These are phyloP conservation scores for Termitomyces sp. DNA, from an alignment of 768 basidiomycete genomes.

Conservation along the genomic window DNA sequence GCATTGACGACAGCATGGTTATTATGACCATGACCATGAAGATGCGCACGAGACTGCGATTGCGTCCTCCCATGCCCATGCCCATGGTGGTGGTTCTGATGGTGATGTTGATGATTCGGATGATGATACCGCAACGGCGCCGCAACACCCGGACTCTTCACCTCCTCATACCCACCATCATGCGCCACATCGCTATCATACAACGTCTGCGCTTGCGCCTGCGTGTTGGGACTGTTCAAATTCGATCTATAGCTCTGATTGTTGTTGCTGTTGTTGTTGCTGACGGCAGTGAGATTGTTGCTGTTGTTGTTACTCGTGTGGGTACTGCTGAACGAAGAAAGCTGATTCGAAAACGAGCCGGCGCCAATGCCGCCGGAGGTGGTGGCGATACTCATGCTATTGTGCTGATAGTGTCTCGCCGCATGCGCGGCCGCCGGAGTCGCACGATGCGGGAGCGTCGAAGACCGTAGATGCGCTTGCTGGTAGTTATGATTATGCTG, in stretches of 20 bases:
- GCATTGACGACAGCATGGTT: neutral
- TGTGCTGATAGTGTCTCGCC: slow-evolving; percentile 41
- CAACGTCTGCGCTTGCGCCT: slow-evolving; percentile 2
- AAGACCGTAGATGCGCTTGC: slow-evolving; percentile 36
- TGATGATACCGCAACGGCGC: slow-evolving; percentile 9
- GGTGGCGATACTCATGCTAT: slow-evolving; percentile 34
- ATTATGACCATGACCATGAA: neutral
- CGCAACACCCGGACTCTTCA: neutral
- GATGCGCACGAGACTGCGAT: neutral
- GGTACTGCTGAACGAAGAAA: neutral
- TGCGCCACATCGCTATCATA: slow-evolving; percentile 5
- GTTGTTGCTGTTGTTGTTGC: slow-evolving; percentile 21
- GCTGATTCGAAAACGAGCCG: neutral
- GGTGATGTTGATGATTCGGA: slow-evolving; percentile 11
- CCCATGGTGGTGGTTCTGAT: neutral
- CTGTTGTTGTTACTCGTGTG: slow-evolving; percentile 5
- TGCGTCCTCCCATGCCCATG: slow-evolving; percentile 1
- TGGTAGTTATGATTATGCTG: slow-evolving; percentile 17
- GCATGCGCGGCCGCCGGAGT: slow-evolving; percentile 22
- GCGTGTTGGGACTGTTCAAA: slow-evolving; percentile 4
- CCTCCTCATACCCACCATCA: neutral
- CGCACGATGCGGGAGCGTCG: slow-evolving; percentile 38
- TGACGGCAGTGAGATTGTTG: slow-evolving; percentile 13
- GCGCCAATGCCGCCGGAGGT: neutral
- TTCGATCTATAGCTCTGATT: slow-evolving; percentile 5